Base-by-base conservation (phyloP, 192 early-diverging fungal genomes). In the Cetraspora pellucida region DNA sequence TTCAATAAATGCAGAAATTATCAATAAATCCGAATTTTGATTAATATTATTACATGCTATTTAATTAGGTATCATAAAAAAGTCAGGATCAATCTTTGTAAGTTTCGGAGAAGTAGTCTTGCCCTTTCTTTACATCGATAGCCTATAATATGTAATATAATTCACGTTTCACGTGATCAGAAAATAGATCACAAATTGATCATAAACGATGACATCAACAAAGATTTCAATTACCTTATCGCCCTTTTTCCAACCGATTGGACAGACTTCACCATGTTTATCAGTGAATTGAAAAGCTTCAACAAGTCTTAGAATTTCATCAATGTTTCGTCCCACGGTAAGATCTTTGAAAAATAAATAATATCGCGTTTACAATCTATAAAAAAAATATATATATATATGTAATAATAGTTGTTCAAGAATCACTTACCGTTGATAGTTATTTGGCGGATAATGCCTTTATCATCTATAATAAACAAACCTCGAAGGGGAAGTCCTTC, bases 231-330 rank as follows among this genome's bases (percentile, higher is more conserved):
- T 21, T 64, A 64, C 61, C 68, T 73, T 81, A 37, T 81, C 82
- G 73, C 95, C 96, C 81, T 91, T 90, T 77, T 87, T 83, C 94
- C 95, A 96, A 87, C 90, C 89, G 75, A 89, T 90, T 57, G 93
- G 94, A 89, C 92, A 94, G 66, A 94, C 94, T 81, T 93, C 89
- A 80, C 89, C 89, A 82, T 90, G 83, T 61, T 95, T 88, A 77
- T 96, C 97, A 78, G 91, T 93, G 90, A 93, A 96, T 85, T 94
- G 89, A 81, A 98, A 86, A 21, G 96, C 96, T 87, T 96, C 91
- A 68, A 98, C 83, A 19, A 97, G 84, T 81, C 96, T 92, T 71
- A 97, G 80, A 47, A 89, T 86, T 87, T 97, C 95, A 83, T 94
- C 91, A 69, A 95, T 91, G 47, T 86, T 90, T 77, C 95, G 93